Conservation (phyloP, 495 filamentous ascomycete species). For the Penicillium maclennaniae region DNA sequence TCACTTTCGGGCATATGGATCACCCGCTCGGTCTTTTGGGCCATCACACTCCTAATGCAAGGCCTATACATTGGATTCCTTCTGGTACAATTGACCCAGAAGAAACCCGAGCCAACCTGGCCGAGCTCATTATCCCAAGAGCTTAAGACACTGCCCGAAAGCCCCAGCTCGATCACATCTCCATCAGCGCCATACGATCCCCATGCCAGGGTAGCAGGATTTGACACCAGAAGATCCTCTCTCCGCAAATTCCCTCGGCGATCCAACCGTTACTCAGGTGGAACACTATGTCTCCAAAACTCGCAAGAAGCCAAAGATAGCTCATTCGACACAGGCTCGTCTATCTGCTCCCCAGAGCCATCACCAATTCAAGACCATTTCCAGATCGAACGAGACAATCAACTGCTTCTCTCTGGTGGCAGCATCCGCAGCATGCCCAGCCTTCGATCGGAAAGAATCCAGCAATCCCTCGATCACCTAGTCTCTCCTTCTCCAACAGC, state of each 20-base stretch:
- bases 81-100: constrained; percentile 16
- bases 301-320: constrained; percentile 20
- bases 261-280: constrained; percentile 36
- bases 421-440: constrained; percentile 26
- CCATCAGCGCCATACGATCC: constrained; percentile 13
- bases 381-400: constrained; percentile 11
- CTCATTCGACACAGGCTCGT: constrained; percentile 26
- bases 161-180: constrained; percentile 6
- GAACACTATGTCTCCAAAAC: constrained; percentile 29
- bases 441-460: constrained; percentile 17
- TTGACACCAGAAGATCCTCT: constrained; percentile 21
- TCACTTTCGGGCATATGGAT: constrained; percentile 15
- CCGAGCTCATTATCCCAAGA: constrained; percentile 28
- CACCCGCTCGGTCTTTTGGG: constrained; percentile 33
- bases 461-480: constrained; percentile 28
- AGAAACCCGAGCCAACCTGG: constrained; percentile 18
- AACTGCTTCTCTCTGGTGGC: constrained; percentile 10
- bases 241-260: constrained; percentile 29
- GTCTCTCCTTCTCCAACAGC: constrained; percentile 21
- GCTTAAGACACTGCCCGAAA: constrained; percentile 23
- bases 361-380: constrained; percentile 10
- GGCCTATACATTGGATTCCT: constrained; percentile 33
- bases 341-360: constrained; percentile 12
- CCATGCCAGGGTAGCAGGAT: constrained; percentile 9
- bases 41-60: constrained; percentile 32